phyloP scores from a whole-genome alignment of 805 yeast species.

The Barnettozyma salicaria region DNA sequence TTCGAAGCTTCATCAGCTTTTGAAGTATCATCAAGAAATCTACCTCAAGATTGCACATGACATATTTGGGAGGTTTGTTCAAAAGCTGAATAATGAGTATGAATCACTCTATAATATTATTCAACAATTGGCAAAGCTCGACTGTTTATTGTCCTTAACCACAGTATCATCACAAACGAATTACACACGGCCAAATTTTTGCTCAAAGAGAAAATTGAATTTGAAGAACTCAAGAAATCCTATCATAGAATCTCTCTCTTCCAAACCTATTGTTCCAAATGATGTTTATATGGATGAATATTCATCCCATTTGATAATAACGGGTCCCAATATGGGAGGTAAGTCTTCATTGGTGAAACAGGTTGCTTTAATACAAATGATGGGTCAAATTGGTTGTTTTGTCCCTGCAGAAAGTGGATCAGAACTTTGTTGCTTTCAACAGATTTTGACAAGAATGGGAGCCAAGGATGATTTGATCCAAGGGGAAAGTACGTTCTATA shows the following conservation, averaged over 20 bases:
- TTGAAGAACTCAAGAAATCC: slow-evolving; percentile 72
- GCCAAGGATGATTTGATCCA: slow-evolving; percentile 96
- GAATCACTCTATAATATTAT: slow-evolving; percentile 45
- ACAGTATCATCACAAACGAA: slow-evolving; percentile 56
- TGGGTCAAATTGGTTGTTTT: slow-evolving; percentile 81
- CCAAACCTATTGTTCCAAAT: slow-evolving; percentile 54
- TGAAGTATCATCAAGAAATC: slow-evolving; percentile 58
- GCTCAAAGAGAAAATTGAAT: slow-evolving; percentile 36
- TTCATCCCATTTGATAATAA: slow-evolving; percentile 72
- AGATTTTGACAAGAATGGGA: slow-evolving; percentile 91
- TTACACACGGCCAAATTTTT: slow-evolving; percentile 61
- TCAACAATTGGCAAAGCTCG: slow-evolving; percentile 55
- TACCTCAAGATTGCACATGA: slow-evolving; percentile 15
- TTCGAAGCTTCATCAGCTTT: slow-evolving; percentile 41
- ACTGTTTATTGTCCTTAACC: slow-evolving; percentile 67
- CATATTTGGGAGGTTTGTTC: slow-evolving; percentile 45
- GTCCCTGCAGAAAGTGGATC: slow-evolving; percentile 71
- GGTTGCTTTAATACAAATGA: slow-evolving; percentile 75
- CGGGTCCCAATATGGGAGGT: slow-evolving; percentile 98
- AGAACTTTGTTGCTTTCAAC: slow-evolving; percentile 76
- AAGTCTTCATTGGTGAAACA: slow-evolving; percentile 90
- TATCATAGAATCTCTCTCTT: slow-evolving; percentile 66
- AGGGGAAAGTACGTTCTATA: slow-evolving; percentile 93
- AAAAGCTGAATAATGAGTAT: slow-evolving; percentile 38
- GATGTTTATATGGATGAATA: slow-evolving; percentile 61